Conservation (phyloP, 345 rosid species). For the Jatropha curcas region DNA sequence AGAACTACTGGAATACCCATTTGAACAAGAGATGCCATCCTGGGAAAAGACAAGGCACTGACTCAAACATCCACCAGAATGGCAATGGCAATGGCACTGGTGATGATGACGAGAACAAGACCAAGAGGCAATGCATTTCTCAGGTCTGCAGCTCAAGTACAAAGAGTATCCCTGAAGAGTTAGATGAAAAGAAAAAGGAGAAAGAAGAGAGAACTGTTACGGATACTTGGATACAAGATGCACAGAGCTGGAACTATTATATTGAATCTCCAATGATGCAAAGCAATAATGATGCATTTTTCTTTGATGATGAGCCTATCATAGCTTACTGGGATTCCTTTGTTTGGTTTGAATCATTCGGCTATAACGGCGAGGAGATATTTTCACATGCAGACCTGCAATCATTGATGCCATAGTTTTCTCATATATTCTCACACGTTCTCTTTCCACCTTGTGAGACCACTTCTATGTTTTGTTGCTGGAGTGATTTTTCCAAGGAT, state of each 20-base stretch:
- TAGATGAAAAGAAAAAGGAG: conserved; percentile 16
- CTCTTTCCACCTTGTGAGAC: background rate
- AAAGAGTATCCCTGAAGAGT: conserved; percentile 1
- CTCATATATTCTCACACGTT: background rate
- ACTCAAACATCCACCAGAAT: conserved; percentile 10
- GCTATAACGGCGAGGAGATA: background rate
- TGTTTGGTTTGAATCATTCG: conserved; percentile 42
- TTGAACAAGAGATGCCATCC: conserved; percentile 52
- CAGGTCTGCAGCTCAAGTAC: conserved; percentile 7
- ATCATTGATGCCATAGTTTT: background rate
- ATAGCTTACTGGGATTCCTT: conserved; percentile 49
- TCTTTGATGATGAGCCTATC: conserved; percentile 45
- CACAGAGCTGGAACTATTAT: conserved; percentile 38
- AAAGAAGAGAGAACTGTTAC: conserved; percentile 19
- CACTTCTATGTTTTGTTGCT: background rate
- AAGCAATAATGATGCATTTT: conserved; percentile 27
- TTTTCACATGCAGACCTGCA: background rate
- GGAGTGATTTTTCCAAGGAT: background rate
- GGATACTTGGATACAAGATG: conserved; percentile 40
- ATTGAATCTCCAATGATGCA: conserved; percentile 40
- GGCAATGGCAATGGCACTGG: conserved; percentile 9
- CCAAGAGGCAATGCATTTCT: conserved; percentile 14
- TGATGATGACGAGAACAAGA: background rate
- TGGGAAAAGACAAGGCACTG: conserved; percentile 36
- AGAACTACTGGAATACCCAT: conserved; percentile 96